These are phyloP conservation scores for Epichloe elymi DNA, from an alignment of 2,329 filamentous ascomycete genomes.

Conservation along the genomic window DNA sequence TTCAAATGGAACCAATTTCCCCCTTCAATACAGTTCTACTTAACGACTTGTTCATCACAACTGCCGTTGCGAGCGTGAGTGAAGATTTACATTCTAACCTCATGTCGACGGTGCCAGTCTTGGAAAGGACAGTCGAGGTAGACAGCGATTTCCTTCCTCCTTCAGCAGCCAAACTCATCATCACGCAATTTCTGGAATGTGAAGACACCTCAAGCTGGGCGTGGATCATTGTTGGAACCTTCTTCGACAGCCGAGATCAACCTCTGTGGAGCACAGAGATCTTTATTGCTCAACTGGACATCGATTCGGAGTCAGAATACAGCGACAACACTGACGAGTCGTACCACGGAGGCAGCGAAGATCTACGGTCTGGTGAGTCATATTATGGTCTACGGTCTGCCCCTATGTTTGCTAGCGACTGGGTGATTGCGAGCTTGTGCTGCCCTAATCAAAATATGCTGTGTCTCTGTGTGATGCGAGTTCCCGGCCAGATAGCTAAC, in stretches of 20 bases:
- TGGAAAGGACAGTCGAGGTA: conserved; percentile 15
- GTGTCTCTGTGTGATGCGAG: neutral
- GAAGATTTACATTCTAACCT: neutral
- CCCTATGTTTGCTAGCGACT: conserved; percentile 3
- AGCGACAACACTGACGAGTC: conserved; percentile 7
- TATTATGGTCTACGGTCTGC: neutral
- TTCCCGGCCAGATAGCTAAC: neutral
- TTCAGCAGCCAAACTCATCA: conserved; percentile 31
- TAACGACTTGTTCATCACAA: neutral
- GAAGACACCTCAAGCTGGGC: conserved; percentile 26
- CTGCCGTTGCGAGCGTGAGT: neutral
- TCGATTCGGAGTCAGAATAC: conserved; percentile 14
- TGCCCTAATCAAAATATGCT: neutral
- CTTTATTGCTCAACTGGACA: conserved; percentile 21
- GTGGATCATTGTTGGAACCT: conserved; percentile 33
- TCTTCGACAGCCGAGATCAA: conserved; percentile 29
- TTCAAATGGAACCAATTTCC: neutral
- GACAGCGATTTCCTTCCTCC: conserved; percentile 24
- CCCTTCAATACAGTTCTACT: neutral
- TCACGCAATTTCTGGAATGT: conserved; percentile 28
- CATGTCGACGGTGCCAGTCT: conserved; percentile 9
- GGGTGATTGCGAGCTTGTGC: neutral
- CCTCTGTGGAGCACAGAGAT: conserved; percentile 34
- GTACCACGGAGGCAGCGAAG: conserved; percentile 3
- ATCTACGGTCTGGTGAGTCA: conserved; percentile 4